A percentile compares a stretch with the other conserved stretches of the same genome.
phyloP scores from a whole-genome alignment of 805 yeast species.

The Myxozyma neotropica region DNA sequence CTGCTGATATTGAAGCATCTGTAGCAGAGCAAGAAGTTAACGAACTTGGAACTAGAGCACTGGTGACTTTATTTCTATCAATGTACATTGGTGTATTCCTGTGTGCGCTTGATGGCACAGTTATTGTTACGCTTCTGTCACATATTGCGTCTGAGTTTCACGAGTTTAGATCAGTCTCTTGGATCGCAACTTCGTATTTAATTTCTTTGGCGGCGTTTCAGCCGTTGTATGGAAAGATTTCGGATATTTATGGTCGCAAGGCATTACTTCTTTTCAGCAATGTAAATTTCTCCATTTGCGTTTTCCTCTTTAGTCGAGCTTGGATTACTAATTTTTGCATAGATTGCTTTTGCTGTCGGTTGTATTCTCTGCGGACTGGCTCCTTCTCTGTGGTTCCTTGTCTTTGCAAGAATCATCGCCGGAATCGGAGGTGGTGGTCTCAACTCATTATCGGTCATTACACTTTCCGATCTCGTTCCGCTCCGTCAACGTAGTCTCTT shows the following conservation, averaged over 20 bases:
- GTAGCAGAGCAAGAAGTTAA: constrained; percentile 29
- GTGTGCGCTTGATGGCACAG: constrained; percentile 56
- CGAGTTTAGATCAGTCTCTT: constrained; percentile 55
- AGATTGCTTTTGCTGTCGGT: constrained; percentile 47
- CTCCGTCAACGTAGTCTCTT: constrained; percentile 74
- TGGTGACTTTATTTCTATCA: constrained; percentile 31
- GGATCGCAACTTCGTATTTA: constrained; percentile 77
- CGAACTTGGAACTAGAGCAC: constrained; percentile 29
- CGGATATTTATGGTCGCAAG: constrained; percentile 33
- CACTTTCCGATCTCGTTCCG: constrained; percentile 75
- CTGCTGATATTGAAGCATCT: constrained; percentile 11
- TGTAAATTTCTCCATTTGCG: no score
- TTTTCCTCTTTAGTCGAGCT: constrained; percentile 39
- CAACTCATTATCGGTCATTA: constrained; percentile 70
- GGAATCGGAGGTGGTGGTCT: constrained; percentile 95
- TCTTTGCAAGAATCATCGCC: constrained; percentile 61
- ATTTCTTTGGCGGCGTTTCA: constrained; percentile 75
- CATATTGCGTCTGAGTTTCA: constrained; percentile 62
- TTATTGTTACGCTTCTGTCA: constrained; percentile 53
- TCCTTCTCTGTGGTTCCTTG: constrained; percentile 40
- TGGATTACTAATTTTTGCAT: constrained; percentile 55
- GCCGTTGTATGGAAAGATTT: constrained; percentile 69
- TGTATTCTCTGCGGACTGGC: constrained; percentile 56
- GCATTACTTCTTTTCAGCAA: constrained; percentile 1
- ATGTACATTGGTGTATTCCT: constrained; percentile 50